phyloP scores from a whole-genome alignment of 2,329 filamentous ascomycete species.

The Phaeosphaeria sp. region DNA sequence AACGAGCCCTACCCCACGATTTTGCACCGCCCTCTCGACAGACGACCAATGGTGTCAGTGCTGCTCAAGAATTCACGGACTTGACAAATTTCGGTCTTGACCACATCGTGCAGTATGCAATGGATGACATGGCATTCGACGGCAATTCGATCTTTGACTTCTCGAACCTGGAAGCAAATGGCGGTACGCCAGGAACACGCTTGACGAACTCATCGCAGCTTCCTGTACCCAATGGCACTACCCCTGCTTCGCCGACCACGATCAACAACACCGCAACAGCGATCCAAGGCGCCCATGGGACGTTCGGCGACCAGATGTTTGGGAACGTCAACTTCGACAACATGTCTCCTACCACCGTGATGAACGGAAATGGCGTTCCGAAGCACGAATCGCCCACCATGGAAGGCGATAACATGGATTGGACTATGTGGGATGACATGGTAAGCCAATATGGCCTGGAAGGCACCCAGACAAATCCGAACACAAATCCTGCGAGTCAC shows the following conservation, averaged over 20 bases:
- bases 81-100: constrained; percentile 35
- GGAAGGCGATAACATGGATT: constrained; percentile 53
- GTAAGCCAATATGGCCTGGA: constrained; percentile 56
- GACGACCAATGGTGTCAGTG: neutral
- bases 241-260: neutral
- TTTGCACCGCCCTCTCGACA: neutral
- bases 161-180: neutral
- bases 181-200: neutral
- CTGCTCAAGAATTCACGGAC: constrained; percentile 26
- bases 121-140: constrained; percentile 24
- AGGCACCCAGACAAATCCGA: constrained; percentile 21
- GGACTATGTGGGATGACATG: constrained; percentile 58
- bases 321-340: constrained; percentile 28
- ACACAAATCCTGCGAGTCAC: constrained; percentile 11
- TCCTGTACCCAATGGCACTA: neutral
- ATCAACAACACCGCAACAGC: constrained; percentile 8
- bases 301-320: constrained; percentile 20
- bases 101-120: constrained; percentile 35
- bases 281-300: constrained; percentile 20
- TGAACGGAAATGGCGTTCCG: constrained; percentile 12
- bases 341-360: constrained; percentile 14
- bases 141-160: constrained; percentile 5
- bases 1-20: neutral
- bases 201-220: neutral
- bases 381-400: constrained; percentile 32